Base-by-base conservation (phyloP, 2,329 filamentous ascomycete species). In the Albifimbria verrucaria region DNA sequence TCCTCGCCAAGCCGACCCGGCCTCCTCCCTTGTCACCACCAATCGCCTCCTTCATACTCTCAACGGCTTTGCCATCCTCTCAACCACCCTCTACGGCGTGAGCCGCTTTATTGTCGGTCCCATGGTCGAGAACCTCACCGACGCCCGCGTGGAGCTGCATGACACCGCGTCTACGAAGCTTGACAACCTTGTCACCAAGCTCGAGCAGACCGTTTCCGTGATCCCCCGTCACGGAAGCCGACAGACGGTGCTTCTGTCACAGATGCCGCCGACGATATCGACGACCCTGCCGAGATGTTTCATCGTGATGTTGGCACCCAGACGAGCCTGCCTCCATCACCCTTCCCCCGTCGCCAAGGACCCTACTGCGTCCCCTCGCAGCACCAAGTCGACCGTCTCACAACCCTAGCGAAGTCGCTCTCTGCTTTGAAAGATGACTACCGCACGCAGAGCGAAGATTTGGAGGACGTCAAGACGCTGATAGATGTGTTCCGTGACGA, bases 251-350 rank as follows among this genome's bases (percentile, higher is more conserved):
- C 56, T 15, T 50, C 57, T 20, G 57, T 59, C 17, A 66, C 66
- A 26, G 74, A 73, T 54, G 61, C 67, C 43, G 62, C 68, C 48
- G 79, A 74, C 62, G 79, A 77, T 23, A 76, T 73, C 53, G 80
- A 81, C 55, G 85, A 87, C 61, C 89, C 90, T 1, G 85, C 87
- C 1, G 89, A 93, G 68, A 81, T 92, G 56, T 94, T 90, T 71
- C 89, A 92, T 68, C 83, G 89, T 45, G 90, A 94, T 65, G 81
- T 90, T 55, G 89, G 88, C 57, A 89, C 89, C 1, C 90, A 94
- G 69, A 94, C 90, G 0, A 85, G 83, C 21, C 62, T 64, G 45
- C 61, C 66, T 49, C 49, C 59, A 1, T 55, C 56, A 15, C 54
- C 61, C 9, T 50, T 59, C 20, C 46, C 50, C 52, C 48, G 49